Evolutionary conservation across 2,329 filamentous ascomycete genomes (phyloP).

Genomic region (Pleurostoma richardsiae): DNA sequence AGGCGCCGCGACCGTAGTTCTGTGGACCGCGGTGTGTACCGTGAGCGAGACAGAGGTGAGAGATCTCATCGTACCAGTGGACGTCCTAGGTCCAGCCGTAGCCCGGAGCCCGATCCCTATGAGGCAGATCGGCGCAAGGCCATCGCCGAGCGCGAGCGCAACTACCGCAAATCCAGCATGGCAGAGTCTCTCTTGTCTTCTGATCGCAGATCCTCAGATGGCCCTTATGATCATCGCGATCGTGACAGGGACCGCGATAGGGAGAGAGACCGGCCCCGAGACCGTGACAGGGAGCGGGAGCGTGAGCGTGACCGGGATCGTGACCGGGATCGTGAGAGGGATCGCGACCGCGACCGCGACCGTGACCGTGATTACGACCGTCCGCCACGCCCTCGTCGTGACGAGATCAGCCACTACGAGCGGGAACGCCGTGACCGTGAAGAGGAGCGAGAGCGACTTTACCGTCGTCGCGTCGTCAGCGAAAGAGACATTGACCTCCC

Average conservation of each 20-base stretch:
- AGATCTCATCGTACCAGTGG: conserved; percentile 52
- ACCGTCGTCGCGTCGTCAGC: conserved; percentile 63
- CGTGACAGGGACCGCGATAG: conserved; percentile 36
- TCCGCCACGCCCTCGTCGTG: conserved; percentile 49
- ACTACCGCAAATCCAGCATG: conserved; percentile 76
- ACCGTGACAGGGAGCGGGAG: conserved; percentile 28
- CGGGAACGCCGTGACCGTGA: conserved; percentile 84
- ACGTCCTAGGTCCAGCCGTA: conserved; percentile 67
- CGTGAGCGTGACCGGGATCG: conserved; percentile 25
- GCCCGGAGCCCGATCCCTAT: conserved; percentile 89
- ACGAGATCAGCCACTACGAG: conserved; percentile 69
- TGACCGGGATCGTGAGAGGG: conserved; percentile 28
- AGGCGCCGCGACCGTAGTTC: conserved; percentile 32
- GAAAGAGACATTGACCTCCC: conserved; percentile 82
- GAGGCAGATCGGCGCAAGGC: conserved; percentile 93
- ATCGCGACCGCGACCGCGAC: conserved; percentile 29
- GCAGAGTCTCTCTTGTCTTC: conserved; percentile 58
- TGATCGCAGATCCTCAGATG: conserved; percentile 45
- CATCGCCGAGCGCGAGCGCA: conserved; percentile 88
- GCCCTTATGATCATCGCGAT: conserved; percentile 35
- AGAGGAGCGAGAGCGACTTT: conserved; percentile 82
- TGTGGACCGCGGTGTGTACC: conserved; percentile 48
- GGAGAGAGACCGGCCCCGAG: conserved; percentile 23
- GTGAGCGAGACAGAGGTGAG: conserved; percentile 60
- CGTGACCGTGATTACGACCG: conserved; percentile 43